Evolutionary conservation across 2,329 filamentous ascomycete species (phyloP).

Genomic region (Neospermospora avenae): DNA sequence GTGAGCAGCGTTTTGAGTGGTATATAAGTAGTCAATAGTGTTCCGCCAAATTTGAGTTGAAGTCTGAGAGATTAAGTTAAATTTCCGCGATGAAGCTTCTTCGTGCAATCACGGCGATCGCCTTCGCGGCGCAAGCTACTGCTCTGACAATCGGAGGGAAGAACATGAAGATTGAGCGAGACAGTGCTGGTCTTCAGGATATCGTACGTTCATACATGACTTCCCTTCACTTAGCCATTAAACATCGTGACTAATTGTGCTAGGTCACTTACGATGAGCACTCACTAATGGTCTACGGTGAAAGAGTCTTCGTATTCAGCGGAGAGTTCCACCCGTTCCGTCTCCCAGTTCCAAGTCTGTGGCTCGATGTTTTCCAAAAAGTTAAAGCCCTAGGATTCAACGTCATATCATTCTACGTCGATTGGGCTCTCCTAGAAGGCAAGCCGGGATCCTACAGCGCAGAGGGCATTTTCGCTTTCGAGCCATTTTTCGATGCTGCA

Average conservation of each 20-base stretch:
- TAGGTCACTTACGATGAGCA: slow-evolving; percentile 61
- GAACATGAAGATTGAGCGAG: slow-evolving; percentile 47
- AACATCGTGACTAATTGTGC: background rate
- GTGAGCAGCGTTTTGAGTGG: background rate
- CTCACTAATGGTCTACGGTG: slow-evolving; percentile 59
- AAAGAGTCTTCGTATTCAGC: slow-evolving; percentile 59
- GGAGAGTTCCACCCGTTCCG: slow-evolving; percentile 63
- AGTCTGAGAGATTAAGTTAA: background rate
- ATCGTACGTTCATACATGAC: slow-evolving; percentile 42
- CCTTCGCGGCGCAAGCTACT: slow-evolving; percentile 43
- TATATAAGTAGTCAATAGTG: slow-evolving; percentile 6
- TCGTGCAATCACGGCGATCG: slow-evolving; percentile 33
- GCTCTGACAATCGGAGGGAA: slow-evolving; percentile 48
- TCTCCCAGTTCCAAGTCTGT: slow-evolving; percentile 58
- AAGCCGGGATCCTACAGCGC: slow-evolving; percentile 66
- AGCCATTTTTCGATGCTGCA: slow-evolving; percentile 76
- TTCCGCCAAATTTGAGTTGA: background rate
- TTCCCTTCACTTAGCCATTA: background rate
- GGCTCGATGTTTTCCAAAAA: slow-evolving; percentile 77
- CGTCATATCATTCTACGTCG: slow-evolving; percentile 72
- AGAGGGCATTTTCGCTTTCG: slow-evolving; percentile 68
- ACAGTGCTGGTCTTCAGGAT: slow-evolving; percentile 51
- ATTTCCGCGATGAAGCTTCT: slow-evolving; percentile 39
- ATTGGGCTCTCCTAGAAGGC: slow-evolving; percentile 77
- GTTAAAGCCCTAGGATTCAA: slow-evolving; percentile 79